phyloP scores from a whole-genome alignment of 257 asterid genomes.

The Echium plantagineum region DNA sequence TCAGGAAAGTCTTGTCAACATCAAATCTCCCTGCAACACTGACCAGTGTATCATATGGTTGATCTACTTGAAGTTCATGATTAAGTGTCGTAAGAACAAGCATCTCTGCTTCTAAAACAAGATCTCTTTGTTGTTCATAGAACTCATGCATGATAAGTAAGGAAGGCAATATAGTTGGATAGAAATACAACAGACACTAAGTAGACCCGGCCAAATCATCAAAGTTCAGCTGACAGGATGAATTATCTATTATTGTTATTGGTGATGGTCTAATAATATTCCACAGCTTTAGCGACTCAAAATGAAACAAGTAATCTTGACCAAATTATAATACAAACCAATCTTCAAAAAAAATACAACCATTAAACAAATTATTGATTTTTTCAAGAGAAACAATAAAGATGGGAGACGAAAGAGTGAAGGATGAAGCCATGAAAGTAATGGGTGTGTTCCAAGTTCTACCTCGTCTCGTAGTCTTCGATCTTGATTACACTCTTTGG shows the following conservation, averaged over 20 bases:
- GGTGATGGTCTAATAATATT: too few species aligned
- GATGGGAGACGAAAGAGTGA: slow-evolving; percentile 81
- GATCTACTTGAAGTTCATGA: slow-evolving; percentile 55
- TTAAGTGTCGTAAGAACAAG: slow-evolving; percentile 68
- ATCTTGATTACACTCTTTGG: slow-evolving; percentile 73
- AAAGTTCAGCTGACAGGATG: too few species aligned
- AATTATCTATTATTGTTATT: too few species aligned
- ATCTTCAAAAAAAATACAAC: too few species aligned
- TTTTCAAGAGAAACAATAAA: slow-evolving; percentile 3
- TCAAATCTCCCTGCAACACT: slow-evolving; percentile 59
- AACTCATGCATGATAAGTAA: slow-evolving; percentile 42
- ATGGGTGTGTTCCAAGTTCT: slow-evolving; percentile 55
- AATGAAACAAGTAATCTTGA: too few species aligned
- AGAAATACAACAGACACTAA: too few species aligned
- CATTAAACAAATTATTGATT: too few species aligned
- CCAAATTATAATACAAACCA: too few species aligned
- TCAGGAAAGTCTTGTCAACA: slow-evolving; percentile 60
- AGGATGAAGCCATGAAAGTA: slow-evolving; percentile 82
- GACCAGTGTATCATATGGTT: slow-evolving; percentile 82
- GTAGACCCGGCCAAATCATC: too few species aligned
- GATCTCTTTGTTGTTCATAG: slow-evolving; percentile 65
- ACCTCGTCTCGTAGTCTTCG: slow-evolving; percentile 92
- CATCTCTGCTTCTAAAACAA: slow-evolving; percentile 55
- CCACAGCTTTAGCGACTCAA: too few species aligned
- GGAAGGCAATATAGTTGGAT: background rate